A percentile compares a stretch with the other conserved stretches of the same genome.
phyloP scores from a whole-genome alignment of 345 rosid species.

The Eucalyptus dawsonii region DNA sequence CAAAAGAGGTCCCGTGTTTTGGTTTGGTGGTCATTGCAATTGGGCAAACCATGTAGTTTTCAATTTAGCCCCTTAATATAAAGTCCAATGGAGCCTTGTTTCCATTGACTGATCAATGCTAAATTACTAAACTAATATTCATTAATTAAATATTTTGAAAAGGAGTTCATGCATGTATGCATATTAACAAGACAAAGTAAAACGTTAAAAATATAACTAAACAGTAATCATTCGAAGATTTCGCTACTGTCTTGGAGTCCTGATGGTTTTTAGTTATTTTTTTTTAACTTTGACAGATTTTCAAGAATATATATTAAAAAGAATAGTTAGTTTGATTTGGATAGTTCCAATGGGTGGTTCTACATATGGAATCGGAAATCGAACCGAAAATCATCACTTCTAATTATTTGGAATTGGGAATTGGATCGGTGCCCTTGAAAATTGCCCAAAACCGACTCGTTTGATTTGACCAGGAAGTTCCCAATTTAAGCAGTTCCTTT shows the following conservation, averaged over 20 bases:
- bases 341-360: too few species aligned
- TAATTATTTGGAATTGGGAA: too few species aligned
- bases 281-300: too few species aligned
- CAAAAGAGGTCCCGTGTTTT: too few species aligned
- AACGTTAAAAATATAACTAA: neutral
- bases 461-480: too few species aligned
- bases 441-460: accelerated
- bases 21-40: too few species aligned
- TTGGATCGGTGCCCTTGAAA: accelerated
- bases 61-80: slow-evolving; percentile 10
- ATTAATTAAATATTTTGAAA: neutral
- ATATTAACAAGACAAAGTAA: neutral
- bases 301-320: too few species aligned
- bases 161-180: neutral
- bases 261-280: too few species aligned
- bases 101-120: neutral
- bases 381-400: accelerated
- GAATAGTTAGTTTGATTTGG: too few species aligned
- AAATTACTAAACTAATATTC: neutral
- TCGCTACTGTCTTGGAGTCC: accelerated
- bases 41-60: too few species aligned
- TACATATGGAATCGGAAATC: accelerated
- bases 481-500: too few species aligned
- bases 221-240: neutral
- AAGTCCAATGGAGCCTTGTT: neutral